phyloP scores from a whole-genome alignment of 1,284 basidiomycete species.

The Ustilago hordei region DNA sequence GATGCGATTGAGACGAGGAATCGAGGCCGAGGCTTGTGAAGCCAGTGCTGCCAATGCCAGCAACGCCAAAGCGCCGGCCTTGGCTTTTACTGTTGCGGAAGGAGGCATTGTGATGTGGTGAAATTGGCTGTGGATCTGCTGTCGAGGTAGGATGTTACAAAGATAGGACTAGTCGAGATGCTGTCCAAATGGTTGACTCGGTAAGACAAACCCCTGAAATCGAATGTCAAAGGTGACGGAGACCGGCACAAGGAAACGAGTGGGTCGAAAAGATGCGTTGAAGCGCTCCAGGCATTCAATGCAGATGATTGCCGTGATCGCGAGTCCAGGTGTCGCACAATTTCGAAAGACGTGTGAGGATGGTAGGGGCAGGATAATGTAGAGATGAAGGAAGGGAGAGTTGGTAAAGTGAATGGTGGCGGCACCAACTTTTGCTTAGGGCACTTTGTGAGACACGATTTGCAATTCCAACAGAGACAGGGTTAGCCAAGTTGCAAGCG shows the following conservation, averaged over 20 bases:
- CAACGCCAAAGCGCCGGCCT: slow-evolving; percentile 17
- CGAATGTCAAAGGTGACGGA: not conserved
- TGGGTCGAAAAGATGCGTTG: slow-evolving; percentile 1
- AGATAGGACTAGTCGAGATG: not conserved
- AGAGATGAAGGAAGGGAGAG: not conserved
- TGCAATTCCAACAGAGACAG: not conserved
- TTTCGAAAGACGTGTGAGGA: not conserved
- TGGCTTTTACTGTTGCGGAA: slow-evolving; percentile 15
- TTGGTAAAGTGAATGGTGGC: not conserved
- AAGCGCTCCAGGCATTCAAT: slow-evolving; percentile 15
- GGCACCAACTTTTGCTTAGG: slow-evolving; percentile 3
- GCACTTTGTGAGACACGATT: slow-evolving; percentile 5
- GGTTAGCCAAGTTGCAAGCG: not conserved
- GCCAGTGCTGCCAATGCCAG: slow-evolving; percentile 21
- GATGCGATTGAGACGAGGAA: slow-evolving; percentile 43
- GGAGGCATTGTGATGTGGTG: slow-evolving; percentile 10
- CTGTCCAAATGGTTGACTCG: not conserved
- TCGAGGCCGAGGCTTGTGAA: slow-evolving; percentile 27
- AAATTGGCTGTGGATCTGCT: not conserved
- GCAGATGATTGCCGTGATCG: not conserved
- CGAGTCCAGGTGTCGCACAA: not conserved
- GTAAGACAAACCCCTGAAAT: not conserved
- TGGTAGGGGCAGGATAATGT: not conserved
- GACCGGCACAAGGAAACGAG: not conserved
- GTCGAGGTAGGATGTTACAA: not conserved